Evolutionary conservation across 306 rosid genomes (phyloP).

Genomic region (Quillaja saponaria): DNA sequence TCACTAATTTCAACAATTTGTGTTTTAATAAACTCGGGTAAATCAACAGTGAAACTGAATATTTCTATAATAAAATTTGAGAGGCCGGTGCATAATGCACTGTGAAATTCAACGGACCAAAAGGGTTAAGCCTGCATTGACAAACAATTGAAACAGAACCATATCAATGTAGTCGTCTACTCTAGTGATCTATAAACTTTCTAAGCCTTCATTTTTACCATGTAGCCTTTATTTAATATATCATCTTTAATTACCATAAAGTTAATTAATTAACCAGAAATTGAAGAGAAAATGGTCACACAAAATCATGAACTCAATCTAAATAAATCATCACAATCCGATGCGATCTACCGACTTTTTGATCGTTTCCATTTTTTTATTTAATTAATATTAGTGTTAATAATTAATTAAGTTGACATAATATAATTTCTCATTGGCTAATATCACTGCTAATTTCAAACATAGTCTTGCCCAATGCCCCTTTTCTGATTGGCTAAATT

Average conservation of each 20-base stretch:
- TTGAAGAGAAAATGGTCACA: too few species aligned
- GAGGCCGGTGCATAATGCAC: conserved; percentile 43
- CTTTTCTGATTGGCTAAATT: conserved; percentile 37
- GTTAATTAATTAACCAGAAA: too few species aligned
- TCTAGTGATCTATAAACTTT: conserved; percentile 6
- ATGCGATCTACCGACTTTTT: conserved; percentile 91
- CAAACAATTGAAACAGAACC: background rate
- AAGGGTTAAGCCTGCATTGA: conserved; percentile 26
- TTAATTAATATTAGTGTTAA: conserved; percentile 39
- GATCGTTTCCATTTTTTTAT: conserved; percentile 45
- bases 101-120: conserved; percentile 24
- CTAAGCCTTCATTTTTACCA: conserved; percentile 22
- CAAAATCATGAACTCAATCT: conserved; percentile 55
- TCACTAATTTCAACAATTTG: too few species aligned
- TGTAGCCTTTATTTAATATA: background rate
- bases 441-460: too few species aligned
- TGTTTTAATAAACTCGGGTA: too few species aligned
- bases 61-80: too few species aligned
- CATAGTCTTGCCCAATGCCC: too few species aligned
- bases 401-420: conserved; percentile 23
- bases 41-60: too few species aligned
- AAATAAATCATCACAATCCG: conserved; percentile 62
- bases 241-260: conserved; percentile 14
- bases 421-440: background rate
- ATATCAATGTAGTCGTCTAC: conserved; percentile 26